Base-by-base conservation (phyloP, 129 eudicot genomes). In the Smallanthus sonchifolius region DNA sequence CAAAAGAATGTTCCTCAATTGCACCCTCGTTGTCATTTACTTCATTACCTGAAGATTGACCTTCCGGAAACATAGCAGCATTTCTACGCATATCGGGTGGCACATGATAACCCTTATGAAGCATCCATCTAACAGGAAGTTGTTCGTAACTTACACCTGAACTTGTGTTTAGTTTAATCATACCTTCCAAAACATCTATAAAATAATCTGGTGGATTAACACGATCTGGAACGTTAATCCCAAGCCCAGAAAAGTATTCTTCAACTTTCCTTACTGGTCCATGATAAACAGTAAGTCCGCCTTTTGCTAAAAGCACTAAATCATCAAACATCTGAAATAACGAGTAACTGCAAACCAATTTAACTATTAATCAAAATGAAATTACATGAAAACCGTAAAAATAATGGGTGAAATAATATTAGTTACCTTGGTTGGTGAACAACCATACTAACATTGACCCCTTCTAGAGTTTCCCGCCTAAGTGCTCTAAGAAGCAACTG, bases 351-450 rank as follows among this genome's bases (percentile, higher is more conserved):
- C 78, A 61, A 75, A 78, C 17, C 55, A 44, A 77, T 40, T 37
- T 75, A 48, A 45, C 16, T 34, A 40, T 72, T 65, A 28, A 44
- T 72, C 37, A 79, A 35, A 45, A 4, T 73, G 6, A 36, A 32
- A 52, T 1, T 36, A 54, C 15, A 40, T 16, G 15, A 64, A 36
- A 64, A 72, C 67, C 30, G 4, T 38, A 74, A 74, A 75, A 24
- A 20, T 28, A 3, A 10, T 24, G 8, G 39, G 71, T 43, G 70
- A 61, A 47, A 34, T 6, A 63, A 34, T 7, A 45, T 75, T 86
- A 6, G 10, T 61, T 34, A 90, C 98, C 98, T 92, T 75, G 98
- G 98, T 75, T 92, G 98, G 73, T 92, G 98, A 70, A 92, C 96
- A 76, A 92, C 98, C 96, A 92, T 89, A 80, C 90, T 89, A 57